Conservation (phyloP, 306 rosid species). For the Castanea mollissima region DNA sequence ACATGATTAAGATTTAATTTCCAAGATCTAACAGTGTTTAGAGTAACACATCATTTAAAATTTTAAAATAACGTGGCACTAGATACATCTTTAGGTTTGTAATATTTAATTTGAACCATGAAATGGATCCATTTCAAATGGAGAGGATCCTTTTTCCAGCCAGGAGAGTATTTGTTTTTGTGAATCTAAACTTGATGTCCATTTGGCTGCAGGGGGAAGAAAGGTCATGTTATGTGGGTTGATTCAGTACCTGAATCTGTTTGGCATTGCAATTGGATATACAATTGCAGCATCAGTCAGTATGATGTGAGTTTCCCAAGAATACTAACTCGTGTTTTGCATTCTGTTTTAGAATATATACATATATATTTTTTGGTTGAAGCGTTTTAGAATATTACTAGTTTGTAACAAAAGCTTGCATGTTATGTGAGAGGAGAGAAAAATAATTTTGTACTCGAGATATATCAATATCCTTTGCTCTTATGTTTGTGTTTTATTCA, state of each 20-base stretch:
- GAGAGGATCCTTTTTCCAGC: too few species aligned
- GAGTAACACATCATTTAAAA: too few species aligned
- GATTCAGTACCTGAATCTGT: conserved; percentile 60
- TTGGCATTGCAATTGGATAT: conserved; percentile 68
- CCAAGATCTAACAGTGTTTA: too few species aligned
- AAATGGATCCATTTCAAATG: too few species aligned
- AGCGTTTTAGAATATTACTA: neutral
- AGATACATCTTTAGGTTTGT: too few species aligned
- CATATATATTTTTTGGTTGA: too few species aligned
- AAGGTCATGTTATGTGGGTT: conserved; percentile 59
- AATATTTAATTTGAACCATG: too few species aligned
- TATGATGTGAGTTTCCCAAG: conserved; percentile 62
- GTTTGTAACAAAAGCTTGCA: neutral
- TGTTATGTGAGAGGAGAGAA: neutral
- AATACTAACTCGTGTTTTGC: neutral
- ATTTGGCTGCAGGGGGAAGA: conserved; percentile 54
- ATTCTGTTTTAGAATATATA: neutral
- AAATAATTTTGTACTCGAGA: neutral
- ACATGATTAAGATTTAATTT: too few species aligned
- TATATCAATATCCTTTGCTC: neutral
- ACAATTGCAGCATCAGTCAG: conserved; percentile 84
- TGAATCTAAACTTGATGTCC: neutral
- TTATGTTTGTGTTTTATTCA: neutral
- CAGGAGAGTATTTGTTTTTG: neutral
- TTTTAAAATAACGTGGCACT: too few species aligned